phyloP scores from a whole-genome alignment of 371 early-diverging fungal genomes.

The Mortierella sp. region DNA sequence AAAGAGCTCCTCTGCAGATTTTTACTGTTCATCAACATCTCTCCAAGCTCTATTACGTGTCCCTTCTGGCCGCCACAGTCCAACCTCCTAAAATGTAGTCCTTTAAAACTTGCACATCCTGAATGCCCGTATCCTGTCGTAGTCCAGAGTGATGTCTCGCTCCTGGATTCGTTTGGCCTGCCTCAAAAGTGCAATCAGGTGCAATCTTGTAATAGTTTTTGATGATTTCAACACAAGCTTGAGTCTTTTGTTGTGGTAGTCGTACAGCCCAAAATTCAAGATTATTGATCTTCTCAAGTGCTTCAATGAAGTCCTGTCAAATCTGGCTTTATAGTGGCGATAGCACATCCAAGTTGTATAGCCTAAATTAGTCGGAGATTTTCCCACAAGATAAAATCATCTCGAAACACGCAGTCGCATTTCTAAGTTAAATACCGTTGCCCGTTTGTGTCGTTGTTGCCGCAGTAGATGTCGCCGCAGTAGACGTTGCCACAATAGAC shows the following conservation, averaged over 20 bases:
- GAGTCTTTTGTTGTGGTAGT: background rate
- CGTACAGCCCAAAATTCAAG: background rate
- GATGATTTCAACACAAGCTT: background rate
- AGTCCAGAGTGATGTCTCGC: constrained; percentile 13
- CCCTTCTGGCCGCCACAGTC: constrained; percentile 3
- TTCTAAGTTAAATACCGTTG: constrained; percentile 7
- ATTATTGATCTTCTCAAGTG: background rate
- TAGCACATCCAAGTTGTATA: constrained; percentile 11
- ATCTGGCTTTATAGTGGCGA: constrained; percentile 4
- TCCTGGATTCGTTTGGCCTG: background rate
- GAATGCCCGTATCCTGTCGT: constrained; percentile 8
- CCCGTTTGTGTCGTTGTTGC: constrained; percentile 15
- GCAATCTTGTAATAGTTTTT: background rate
- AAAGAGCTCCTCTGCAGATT: constrained; percentile 13
- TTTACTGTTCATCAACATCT: background rate
- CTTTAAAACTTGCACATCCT: background rate
- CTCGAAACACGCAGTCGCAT: background rate
- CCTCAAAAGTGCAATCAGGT: background rate
- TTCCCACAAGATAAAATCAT: background rate
- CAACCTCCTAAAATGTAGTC: constrained; percentile 7
- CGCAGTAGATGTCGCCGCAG: constrained; percentile 13
- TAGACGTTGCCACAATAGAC: constrained; percentile 9
- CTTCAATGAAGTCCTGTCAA: constrained; percentile 7
- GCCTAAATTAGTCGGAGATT: background rate
- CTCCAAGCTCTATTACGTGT: background rate